A percentile compares a stretch with the other conserved stretches of the same genome.
These are phyloP conservation scores for Metarhizium humberi DNA, from an alignment of 2,329 filamentous ascomycete genomes.

Conservation along the genomic window DNA sequence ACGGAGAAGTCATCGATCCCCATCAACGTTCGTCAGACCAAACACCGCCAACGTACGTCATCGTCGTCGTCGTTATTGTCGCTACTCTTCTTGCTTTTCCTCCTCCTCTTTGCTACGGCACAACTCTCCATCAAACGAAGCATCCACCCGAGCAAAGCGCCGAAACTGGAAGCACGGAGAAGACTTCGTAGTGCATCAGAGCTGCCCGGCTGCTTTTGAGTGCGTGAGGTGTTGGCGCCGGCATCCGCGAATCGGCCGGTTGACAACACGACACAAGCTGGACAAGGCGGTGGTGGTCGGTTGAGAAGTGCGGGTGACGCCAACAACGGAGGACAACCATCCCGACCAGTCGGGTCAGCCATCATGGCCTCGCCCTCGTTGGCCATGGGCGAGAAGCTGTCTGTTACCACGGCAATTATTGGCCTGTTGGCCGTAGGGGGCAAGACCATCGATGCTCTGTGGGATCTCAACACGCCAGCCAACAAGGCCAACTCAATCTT, in stretches of 20 bases:
- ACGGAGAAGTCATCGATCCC: background rate
- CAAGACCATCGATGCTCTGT: slow-evolving; percentile 23
- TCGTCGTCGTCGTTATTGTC: background rate
- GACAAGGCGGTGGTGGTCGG: background rate
- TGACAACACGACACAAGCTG: background rate
- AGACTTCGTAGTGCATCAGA: background rate
- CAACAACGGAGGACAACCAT: background rate
- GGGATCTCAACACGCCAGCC: slow-evolving; percentile 23
- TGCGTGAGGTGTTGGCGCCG: background rate
- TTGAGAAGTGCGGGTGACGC: background rate
- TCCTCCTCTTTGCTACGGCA: background rate
- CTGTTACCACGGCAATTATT: slow-evolving; percentile 26
- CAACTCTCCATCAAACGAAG: background rate
- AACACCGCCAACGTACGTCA: background rate
- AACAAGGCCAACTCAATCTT: slow-evolving; percentile 15
- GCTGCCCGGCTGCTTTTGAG: background rate
- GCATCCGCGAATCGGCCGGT: background rate
- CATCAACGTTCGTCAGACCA: background rate
- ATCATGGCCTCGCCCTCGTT: slow-evolving; percentile 2
- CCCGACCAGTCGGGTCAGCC: background rate
- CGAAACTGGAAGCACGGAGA: background rate
- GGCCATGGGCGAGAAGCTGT: slow-evolving; percentile 16
- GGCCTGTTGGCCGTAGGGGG: slow-evolving; percentile 26
- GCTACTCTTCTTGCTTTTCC: background rate
- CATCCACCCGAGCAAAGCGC: background rate